Percentiles rank a stretch among this genome's conserved stretches.
Evolutionary conservation across 495 filamentous ascomycete genomes (phyloP).

Genomic region (Annulohypoxylon bovei): DNA sequence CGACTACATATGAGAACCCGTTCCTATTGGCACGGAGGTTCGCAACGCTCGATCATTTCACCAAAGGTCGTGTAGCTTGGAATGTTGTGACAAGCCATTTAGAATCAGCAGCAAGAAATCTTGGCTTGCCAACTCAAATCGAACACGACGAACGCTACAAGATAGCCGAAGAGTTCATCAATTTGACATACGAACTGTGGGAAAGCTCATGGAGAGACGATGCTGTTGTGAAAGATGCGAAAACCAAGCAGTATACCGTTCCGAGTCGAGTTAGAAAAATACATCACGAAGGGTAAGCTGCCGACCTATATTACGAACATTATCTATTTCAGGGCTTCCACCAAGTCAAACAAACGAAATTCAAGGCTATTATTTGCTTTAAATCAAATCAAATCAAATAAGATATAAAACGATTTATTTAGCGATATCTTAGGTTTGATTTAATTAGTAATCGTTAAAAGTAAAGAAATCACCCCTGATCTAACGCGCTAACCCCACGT

Average conservation of each 20-base stretch:
- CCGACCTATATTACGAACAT: slow-evolving; percentile 44
- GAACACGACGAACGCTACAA: slow-evolving; percentile 68
- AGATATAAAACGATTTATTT: too few relatives aligned
- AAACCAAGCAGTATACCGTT: slow-evolving; percentile 57
- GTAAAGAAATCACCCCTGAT: too few relatives aligned
- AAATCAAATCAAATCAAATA: too few relatives aligned
- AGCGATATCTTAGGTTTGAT: too few relatives aligned
- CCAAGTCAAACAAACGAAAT: too few relatives aligned
- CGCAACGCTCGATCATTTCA: slow-evolving; percentile 64
- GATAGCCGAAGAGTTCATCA: slow-evolving; percentile 62
- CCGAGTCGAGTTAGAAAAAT: slow-evolving; percentile 60
- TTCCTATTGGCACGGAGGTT: slow-evolving; percentile 61
- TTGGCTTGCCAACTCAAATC: slow-evolving; percentile 12
- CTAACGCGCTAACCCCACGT: too few relatives aligned
- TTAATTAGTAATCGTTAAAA: too few relatives aligned
- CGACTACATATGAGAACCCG: slow-evolving; percentile 59
- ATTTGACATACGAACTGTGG: slow-evolving; percentile 46
- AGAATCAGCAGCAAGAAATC: slow-evolving; percentile 49
- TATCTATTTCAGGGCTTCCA: too few relatives aligned
- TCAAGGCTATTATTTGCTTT: too few relatives aligned
- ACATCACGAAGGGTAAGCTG: slow-evolving; percentile 64
- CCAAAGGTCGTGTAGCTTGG: slow-evolving; percentile 63
- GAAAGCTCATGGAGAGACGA: slow-evolving; percentile 64
- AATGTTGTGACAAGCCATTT: slow-evolving; percentile 64
- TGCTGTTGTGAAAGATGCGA: slow-evolving; percentile 54